Evolutionary conservation across 1,284 basidiomycete species (phyloP).

Genomic region (Cerioporus squamosus): DNA sequence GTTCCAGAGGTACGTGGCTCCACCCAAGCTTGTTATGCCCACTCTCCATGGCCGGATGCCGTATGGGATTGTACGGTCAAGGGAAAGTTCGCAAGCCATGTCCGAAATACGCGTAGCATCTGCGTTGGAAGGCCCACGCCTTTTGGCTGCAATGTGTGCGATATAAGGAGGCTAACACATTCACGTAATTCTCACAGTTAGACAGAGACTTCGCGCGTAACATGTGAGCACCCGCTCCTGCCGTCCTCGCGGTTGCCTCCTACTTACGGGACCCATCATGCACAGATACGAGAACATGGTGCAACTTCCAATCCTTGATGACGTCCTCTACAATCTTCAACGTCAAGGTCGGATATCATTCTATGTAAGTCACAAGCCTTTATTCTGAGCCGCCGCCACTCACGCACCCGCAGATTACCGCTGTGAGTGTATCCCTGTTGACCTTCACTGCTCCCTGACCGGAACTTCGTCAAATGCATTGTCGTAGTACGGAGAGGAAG

Average conservation of each 20-base stretch:
- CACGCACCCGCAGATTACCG: constrained; percentile 21
- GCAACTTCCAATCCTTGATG: constrained; percentile 85
- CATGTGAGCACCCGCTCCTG: constrained; percentile 50
- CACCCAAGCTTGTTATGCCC: too few species aligned
- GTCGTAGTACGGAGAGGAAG: constrained; percentile 86
- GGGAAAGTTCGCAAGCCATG: too few species aligned
- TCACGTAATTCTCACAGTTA: constrained; percentile 49
- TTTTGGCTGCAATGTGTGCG: too few species aligned
- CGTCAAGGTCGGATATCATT: constrained; percentile 94
- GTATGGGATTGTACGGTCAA: too few species aligned
- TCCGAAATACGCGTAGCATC: too few species aligned
- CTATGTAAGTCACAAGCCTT: constrained; percentile 62
- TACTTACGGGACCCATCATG: not conserved
- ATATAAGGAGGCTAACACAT: too few species aligned
- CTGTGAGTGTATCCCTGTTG: constrained; percentile 8
- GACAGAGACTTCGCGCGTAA: constrained; percentile 72
- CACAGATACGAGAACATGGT: constrained; percentile 82
- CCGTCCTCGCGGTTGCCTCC: not conserved
- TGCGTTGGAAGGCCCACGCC: not conserved
- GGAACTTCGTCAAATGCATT: not conserved
- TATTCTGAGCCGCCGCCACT: not conserved
- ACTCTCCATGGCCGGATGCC: too few species aligned
- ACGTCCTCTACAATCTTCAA: constrained; percentile 89
- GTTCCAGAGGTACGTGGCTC: constrained; percentile 64
- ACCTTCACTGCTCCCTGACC: constrained; percentile 9